Evolutionary conservation across 371 early-diverging fungal genomes (phyloP), one percentile per base, ranked within the genome.

Genomic region (Mortierella sp.): DNA sequence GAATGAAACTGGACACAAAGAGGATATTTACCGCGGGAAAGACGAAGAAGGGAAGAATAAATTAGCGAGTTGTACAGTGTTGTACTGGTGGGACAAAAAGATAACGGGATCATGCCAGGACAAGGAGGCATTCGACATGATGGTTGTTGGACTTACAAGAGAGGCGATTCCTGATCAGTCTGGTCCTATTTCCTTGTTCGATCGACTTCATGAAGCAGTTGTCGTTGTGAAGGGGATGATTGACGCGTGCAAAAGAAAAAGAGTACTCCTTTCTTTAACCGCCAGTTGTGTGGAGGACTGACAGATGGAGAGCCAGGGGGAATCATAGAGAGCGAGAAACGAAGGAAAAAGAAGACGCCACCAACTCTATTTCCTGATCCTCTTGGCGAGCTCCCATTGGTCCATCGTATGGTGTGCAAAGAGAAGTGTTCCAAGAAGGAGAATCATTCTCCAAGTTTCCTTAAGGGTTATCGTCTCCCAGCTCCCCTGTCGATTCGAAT

Each of bases 311-410:
- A 63, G 38, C 63, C 38, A 63, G 38, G 21, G 63, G 35, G 35
- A 63, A 2, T 11, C 11, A 35, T 16, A 18, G 29, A 63, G 18
- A 18, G 29, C 14, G 32, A n/a, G 10, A n/a, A 24, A 56, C 7
- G 29, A 58, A 58, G 32, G 10, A 27, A 56, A 29, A 29, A 29
- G 27, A 11, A 56, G 56, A 58, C 63, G 63, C 63, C 63, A 63
- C 63, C 63, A 63, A 63, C 63, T 63, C 21, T 63, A 63, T 38
- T 58, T 4, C 38, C 4, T 18, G 38, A 16, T 35, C 38, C 63
- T 63, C 63, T 18, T 63, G 63, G 63, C 63, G 63, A 63, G 63
- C 63, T 63, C 63, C 35, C 38, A 63, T 63, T 63, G 63, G 63
- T 63, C 21, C 56, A n/a, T n/a, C 16, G n/a, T 6, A 41, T 3